A percentile compares a stretch with the other conserved stretches of the same genome.
Evolutionary conservation across 225 moss, liverwort and hornwort species (phyloP).

Genomic region (Neckera pumila): DNA sequence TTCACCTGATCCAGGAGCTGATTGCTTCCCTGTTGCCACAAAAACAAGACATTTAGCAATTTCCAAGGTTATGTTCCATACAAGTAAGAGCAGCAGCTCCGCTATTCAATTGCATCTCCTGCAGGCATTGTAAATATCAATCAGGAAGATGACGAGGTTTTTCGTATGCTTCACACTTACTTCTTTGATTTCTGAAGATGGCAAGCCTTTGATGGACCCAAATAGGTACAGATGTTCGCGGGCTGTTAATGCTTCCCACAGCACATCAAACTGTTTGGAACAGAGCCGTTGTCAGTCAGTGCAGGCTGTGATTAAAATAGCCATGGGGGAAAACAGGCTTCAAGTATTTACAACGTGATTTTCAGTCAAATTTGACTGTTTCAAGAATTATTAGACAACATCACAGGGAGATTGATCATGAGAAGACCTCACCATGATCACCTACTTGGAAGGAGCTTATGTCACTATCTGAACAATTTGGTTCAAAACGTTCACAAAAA

Average conservation of each 20-base stretch:
- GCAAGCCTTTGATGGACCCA: constrained; percentile 78
- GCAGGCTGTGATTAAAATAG: background rate
- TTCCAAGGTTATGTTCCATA: background rate
- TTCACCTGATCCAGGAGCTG: constrained; percentile 73
- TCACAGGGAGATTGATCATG: background rate
- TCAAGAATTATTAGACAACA: background rate
- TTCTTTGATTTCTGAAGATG: constrained; percentile 35
- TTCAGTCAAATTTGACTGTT: background rate
- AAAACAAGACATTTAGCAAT: background rate
- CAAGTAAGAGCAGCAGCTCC: background rate
- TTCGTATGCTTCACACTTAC: constrained; percentile 22
- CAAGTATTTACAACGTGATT: too few relatives aligned
- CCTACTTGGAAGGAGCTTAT: background rate
- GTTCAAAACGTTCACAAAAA: background rate
- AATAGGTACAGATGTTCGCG: constrained; percentile 85
- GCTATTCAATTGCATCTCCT: background rate
- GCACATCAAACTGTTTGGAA: constrained; percentile 69
- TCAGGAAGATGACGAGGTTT: background rate
- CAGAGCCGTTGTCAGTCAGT: background rate
- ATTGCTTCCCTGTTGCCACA: constrained; percentile 47
- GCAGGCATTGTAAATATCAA: background rate
- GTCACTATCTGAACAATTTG: background rate
- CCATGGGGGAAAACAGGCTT: background rate
- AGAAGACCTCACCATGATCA: background rate
- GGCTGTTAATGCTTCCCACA: constrained; percentile 85